A percentile compares a stretch with the other conserved stretches of the same genome.
Conservation (phyloP, 306 rosid species). For the Comarum palustre region DNA sequence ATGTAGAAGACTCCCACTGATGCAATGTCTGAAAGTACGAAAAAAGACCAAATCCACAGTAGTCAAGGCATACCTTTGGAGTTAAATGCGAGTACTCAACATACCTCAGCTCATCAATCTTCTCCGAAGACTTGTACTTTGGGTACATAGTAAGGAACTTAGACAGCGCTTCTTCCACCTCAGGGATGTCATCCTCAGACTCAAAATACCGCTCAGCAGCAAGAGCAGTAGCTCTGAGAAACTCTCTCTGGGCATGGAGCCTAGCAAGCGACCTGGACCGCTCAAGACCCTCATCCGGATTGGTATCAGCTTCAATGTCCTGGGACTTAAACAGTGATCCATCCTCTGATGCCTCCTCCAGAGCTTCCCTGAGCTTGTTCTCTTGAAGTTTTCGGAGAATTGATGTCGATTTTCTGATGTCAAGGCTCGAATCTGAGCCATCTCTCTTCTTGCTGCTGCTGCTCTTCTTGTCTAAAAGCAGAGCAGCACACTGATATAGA, state of each 20-base stretch:
- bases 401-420: slow-evolving; percentile 50
- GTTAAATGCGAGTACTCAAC: slow-evolving; percentile 78
- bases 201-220: slow-evolving; percentile 79
- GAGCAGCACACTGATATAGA: slow-evolving; percentile 51
- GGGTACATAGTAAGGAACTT: slow-evolving; percentile 94
- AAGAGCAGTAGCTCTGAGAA: slow-evolving; percentile 82
- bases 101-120: slow-evolving; percentile 80
- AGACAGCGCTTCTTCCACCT: slow-evolving; percentile 54
- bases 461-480: slow-evolving; percentile 62
- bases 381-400: slow-evolving; percentile 79
- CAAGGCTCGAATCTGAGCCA: slow-evolving; percentile 47
- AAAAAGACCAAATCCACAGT: slow-evolving; percentile 94
- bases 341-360: slow-evolving; percentile 97
- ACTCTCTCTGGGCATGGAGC: slow-evolving; percentile 83
- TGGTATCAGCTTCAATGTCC: slow-evolving; percentile 62
- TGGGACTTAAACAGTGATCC: slow-evolving; percentile 75
- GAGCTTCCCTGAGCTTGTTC: slow-evolving; percentile 90
- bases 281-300: slow-evolving; percentile 62
- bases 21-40: slow-evolving; percentile 88
- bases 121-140: slow-evolving; percentile 72
- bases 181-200: slow-evolving; percentile 63
- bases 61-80: slow-evolving; percentile 97
- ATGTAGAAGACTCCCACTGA: slow-evolving; percentile 90
- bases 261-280: slow-evolving; percentile 83
- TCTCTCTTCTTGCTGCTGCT: slow-evolving; percentile 57